Conservation (phyloP, 306 rosid genomes). For the Cyamopsis tetragonoloba region DNA sequence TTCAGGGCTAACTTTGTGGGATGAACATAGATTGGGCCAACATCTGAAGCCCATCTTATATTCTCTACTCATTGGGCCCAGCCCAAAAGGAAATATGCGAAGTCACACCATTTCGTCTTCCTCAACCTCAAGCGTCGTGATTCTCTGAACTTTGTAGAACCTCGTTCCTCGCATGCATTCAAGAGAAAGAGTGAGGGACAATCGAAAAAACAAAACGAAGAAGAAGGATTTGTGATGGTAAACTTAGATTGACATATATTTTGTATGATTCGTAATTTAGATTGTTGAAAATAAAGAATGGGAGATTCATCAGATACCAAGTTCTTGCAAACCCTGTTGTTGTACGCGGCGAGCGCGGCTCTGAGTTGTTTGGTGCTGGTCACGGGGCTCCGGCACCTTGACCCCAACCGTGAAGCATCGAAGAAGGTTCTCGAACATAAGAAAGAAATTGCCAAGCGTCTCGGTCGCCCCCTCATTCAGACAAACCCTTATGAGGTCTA, state of each 20-base stretch:
- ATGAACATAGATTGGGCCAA: no score
- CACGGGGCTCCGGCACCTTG: conserved; percentile 75
- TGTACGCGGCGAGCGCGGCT: conserved; percentile 97
- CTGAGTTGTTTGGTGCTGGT: conserved; percentile 70
- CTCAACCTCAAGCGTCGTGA: background rate
- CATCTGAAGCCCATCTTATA: background rate
- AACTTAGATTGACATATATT: background rate
- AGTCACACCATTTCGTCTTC: background rate
- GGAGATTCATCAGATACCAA: conserved; percentile 63
- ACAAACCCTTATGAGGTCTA: conserved; percentile 83
- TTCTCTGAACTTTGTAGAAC: background rate
- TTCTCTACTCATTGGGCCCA: background rate
- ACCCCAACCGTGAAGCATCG: conserved; percentile 89
- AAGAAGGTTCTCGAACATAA: conserved; percentile 84
- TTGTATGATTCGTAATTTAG: background rate
- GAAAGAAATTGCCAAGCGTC: conserved; percentile 84
- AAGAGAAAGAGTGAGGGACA: background rate
- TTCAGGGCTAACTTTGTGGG: no score
- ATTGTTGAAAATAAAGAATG: conserved; percentile 28
- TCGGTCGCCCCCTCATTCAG: conserved; percentile 97
- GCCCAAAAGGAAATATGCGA: background rate
- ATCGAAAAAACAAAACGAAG: background rate
- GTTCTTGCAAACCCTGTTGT: conserved; percentile 59
- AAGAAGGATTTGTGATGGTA: background rate
- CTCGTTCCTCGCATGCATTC: background rate